Base-by-base conservation (phyloP, 2,329 filamentous ascomycete genomes). In the Zopfia rhizophila region DNA sequence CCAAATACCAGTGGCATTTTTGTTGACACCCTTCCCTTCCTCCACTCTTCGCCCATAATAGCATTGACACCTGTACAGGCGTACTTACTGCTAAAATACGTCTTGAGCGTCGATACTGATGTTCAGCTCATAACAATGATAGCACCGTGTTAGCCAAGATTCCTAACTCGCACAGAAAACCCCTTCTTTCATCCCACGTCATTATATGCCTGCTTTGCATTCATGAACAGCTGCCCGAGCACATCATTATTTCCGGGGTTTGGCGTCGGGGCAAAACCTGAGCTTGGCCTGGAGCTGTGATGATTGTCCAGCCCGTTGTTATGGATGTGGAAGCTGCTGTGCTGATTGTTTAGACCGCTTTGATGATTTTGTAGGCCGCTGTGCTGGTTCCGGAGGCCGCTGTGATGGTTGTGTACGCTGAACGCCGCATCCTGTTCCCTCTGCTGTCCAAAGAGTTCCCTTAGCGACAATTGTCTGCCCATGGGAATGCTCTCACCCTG, bases 391-490 rank as follows among this genome's bases (percentile, higher is more conserved):
- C 7, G 48, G 50, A 10, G 53, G 48, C 21, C 19, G 18, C 37
- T 58, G 38, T 66, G 70, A 60, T 81, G 79, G 32, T 72, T 72
- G 36, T 75, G 73, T 11, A 80, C 70, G 58, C 75, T 80, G 70
- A 76, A 81, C 8, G 62, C 77, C 40, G 78, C 74, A 53, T 82
- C 80, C 38, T 78, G 73, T 19, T 75, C 74, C 32, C 78, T 73
- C 55, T 83, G 79, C 58, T 82, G 78, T 4, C 79, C 79, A 56
- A 83, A 82, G 2, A 82, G 63, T 52, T 83, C 78, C 43, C 79
- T 75, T 7, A 82, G 64, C 12, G 75, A 80, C 17, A 82, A 67
- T 61, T 79, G 78, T 31, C 78, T 75, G n/a, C 76, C 79, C 76
- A 80, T 82, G 10, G 76, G 68, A 11, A 72, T 72, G 35, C 75